Conservation (phyloP, 73 alveolate genomes). For the Tetrahymena malaccensis region DNA sequence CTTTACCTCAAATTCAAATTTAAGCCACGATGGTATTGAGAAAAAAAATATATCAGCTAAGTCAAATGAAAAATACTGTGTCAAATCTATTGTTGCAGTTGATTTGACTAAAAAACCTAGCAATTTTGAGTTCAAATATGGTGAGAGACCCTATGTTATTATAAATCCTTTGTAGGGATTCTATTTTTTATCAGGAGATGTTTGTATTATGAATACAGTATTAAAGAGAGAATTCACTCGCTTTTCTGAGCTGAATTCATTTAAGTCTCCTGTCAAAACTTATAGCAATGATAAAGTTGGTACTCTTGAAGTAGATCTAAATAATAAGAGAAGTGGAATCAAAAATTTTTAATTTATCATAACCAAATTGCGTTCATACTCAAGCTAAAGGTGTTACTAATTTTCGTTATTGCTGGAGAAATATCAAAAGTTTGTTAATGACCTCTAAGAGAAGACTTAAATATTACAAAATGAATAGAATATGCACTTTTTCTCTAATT, state of each 20-base stretch:
- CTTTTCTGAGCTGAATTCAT: neutral
- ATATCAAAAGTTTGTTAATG: neutral
- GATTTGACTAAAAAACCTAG: neutral
- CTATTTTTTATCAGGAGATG: neutral
- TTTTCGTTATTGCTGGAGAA: neutral
- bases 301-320: neutral
- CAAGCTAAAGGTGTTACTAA: neutral
- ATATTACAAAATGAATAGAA: neutral
- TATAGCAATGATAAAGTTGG: neutral
- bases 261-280: neutral
- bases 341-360: neutral
- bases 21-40: neutral
- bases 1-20: neutral
- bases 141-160: neutral
- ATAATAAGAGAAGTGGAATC: neutral
- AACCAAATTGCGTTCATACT: neutral
- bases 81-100: neutral
- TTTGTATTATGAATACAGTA: neutral
- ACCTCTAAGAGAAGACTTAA: neutral
- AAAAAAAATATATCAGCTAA: neutral
- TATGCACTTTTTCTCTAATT: neutral
- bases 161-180: neutral
- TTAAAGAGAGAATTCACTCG: neutral
- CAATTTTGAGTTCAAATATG: neutral
- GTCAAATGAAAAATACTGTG: neutral